Conservation (phyloP, 1,139 yeast genomes). For the Protomyces gravidus region DNA sequence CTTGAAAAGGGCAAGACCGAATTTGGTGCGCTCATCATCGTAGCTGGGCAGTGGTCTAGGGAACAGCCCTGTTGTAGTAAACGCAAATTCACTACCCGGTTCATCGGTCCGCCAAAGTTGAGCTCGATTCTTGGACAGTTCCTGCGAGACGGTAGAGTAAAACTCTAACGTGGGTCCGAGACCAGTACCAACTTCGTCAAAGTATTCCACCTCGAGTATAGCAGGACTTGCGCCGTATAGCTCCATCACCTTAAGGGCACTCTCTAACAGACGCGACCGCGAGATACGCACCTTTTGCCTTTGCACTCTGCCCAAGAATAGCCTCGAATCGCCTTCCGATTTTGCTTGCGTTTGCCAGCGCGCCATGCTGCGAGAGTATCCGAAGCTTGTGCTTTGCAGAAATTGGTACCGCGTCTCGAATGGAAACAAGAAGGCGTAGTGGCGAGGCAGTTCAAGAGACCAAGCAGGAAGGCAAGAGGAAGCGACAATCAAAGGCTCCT, state of each 20-base stretch:
- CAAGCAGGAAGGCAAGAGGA: conserved; percentile 82
- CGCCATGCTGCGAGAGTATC: conserved; percentile 77
- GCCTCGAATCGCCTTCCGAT: conserved; percentile 34
- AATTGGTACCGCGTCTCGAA: conserved; percentile 73
- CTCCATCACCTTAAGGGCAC: conserved; percentile 75
- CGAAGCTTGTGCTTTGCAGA: conserved; percentile 84
- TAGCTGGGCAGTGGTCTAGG: conserved; percentile 57
- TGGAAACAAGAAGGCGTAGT: conserved; percentile 80
- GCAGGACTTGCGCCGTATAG: conserved; percentile 77
- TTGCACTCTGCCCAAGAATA: conserved; percentile 67
- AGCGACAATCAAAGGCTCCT: conserved; percentile 83
- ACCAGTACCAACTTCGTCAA: conserved; percentile 93
- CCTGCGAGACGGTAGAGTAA: conserved; percentile 74
- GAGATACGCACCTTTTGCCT: conserved; percentile 79
- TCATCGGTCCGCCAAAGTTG: conserved; percentile 64
- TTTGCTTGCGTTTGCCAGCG: conserved; percentile 54
- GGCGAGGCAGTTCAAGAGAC: conserved; percentile 67
- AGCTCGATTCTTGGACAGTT: conserved; percentile 56
- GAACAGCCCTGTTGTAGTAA: conserved; percentile 55
- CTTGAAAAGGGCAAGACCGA: conserved; percentile 52
- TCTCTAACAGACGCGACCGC: conserved; percentile 63
- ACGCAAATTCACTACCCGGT: conserved; percentile 44
- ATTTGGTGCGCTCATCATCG: conserved; percentile 1
- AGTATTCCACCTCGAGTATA: conserved; percentile 78
- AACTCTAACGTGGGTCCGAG: conserved; percentile 94